These are phyloP conservation scores for Jamesozyma jinghongensis DNA, from an alignment of 805 yeast genomes.

Conservation along the genomic window DNA sequence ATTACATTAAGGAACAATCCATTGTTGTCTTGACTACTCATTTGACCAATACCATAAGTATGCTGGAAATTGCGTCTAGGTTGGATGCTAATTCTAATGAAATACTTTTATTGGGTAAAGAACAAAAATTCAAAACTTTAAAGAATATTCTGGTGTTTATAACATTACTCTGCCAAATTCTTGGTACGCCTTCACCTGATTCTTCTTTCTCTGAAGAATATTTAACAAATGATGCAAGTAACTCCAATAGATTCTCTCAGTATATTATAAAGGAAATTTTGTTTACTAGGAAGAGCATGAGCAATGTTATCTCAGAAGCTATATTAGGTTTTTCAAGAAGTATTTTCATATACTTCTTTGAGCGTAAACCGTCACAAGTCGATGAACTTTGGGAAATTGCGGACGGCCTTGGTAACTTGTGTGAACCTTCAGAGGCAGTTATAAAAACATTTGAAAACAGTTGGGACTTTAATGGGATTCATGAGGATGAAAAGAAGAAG, in stretches of 20 bases:
- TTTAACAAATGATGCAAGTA: constrained; percentile 10
- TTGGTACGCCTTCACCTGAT: constrained; percentile 15
- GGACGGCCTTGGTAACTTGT: constrained; percentile 4
- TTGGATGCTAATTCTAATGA: constrained; percentile 31
- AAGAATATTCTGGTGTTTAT: constrained; percentile 24
- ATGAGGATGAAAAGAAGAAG: neutral
- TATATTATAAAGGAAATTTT: constrained; percentile 19
- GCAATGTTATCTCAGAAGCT: constrained; percentile 13
- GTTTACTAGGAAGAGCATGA: constrained; percentile 13
- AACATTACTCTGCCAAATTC: constrained; percentile 12
- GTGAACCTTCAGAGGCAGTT: neutral
- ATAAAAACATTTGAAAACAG: neutral
- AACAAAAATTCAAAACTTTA: constrained; percentile 34
- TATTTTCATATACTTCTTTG: constrained; percentile 10
- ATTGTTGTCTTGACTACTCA: constrained; percentile 16
- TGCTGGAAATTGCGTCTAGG: constrained; percentile 53
- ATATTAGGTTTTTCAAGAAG: neutral
- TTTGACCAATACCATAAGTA: constrained; percentile 36
- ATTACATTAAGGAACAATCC: constrained; percentile 13
- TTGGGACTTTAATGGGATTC: neutral
- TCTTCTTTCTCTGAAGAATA: constrained; percentile 9
- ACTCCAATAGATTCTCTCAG: constrained; percentile 23
- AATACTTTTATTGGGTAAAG: constrained; percentile 30
- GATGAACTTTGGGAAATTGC: constrained; percentile 7
- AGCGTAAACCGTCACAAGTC: neutral